Percentiles rank a stretch among this genome's conserved stretches.
phyloP scores from a whole-genome alignment of 2,329 filamentous ascomycete genomes.

The Parafenestella ontariensis region DNA sequence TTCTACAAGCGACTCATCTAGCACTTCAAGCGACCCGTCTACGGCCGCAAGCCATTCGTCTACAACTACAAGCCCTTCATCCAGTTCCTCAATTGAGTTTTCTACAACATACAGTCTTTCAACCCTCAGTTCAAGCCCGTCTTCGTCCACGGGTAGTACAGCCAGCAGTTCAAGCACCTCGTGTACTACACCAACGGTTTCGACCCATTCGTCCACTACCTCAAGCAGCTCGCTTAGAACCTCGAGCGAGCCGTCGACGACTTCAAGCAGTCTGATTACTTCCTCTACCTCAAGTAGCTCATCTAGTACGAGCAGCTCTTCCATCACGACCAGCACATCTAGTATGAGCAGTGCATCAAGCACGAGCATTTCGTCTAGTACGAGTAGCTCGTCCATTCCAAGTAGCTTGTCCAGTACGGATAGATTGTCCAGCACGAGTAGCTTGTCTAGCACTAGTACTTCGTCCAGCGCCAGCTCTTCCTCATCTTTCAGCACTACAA shows the following conservation, averaged over 20 bases:
- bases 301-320: neutral
- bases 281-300: neutral
- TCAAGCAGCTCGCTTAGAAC: neutral
- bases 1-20: neutral
- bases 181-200: neutral
- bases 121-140: neutral
- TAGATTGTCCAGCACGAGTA: neutral
- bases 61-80: neutral
- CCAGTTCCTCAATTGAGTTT: neutral
- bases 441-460: neutral
- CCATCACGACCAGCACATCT: too few species aligned
- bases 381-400: neutral
- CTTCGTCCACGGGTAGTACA: neutral
- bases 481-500: neutral
- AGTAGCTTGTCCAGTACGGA: neutral
- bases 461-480: neutral
- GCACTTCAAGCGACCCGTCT: neutral
- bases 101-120: neutral
- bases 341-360: neutral
- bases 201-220: neutral
- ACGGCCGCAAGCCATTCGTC: neutral
- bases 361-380: neutral
- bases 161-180: neutral
- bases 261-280: neutral
- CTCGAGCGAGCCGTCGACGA: neutral